phyloP scores from a whole-genome alignment of 1,284 basidiomycete genomes.

The Trichosporon coremiiforme region DNA sequence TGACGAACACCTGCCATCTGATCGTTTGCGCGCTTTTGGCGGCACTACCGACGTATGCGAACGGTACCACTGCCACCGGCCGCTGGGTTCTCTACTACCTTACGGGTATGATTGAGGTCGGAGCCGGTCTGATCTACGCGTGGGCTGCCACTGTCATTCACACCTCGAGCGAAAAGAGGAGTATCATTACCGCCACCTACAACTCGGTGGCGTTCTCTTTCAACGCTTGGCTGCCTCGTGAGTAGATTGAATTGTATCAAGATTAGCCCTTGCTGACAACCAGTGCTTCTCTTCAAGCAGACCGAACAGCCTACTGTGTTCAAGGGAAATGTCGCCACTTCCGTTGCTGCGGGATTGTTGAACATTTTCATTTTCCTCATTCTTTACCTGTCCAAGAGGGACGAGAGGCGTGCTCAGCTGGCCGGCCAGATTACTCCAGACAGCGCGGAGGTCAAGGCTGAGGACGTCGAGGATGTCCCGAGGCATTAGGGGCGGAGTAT shows the following conservation, averaged over 20 bases:
- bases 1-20: background rate
- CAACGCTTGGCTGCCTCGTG: constrained; percentile 39
- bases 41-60: background rate
- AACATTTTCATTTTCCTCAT: background rate
- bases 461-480: background rate
- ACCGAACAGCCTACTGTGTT: constrained; percentile 37
- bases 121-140: background rate
- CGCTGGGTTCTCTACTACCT: constrained; percentile 5
- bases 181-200: constrained; percentile 37
- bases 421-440: background rate
- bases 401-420: background rate
- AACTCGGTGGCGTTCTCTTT: constrained; percentile 36
- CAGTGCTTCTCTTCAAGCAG: constrained; percentile 38
- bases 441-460: background rate
- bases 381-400: background rate
- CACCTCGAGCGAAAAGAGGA: constrained; percentile 32
- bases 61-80: background rate
- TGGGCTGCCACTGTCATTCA: background rate
- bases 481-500: background rate
- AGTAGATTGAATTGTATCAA: background rate
- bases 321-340: constrained; percentile 34
- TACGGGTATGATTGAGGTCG: background rate
- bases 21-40: background rate
- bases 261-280: background rate
- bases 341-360: background rate